phyloP scores from a whole-genome alignment of 2,329 filamentous ascomycete species.

The Diaporthe sp. region DNA sequence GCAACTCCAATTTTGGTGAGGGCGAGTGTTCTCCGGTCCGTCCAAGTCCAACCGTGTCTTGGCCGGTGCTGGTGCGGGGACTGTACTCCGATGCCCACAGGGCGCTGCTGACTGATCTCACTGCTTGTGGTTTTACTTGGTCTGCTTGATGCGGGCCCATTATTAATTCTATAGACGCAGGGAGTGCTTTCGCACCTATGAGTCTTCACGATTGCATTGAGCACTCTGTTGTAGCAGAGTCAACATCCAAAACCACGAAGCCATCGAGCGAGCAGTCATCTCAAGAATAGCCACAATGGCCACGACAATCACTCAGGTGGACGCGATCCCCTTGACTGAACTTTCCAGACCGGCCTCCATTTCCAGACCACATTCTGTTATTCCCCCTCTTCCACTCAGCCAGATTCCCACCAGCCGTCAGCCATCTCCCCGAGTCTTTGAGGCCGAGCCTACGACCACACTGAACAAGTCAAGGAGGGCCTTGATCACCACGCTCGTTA shows the following conservation, averaged over 20 bases:
- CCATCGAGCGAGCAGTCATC: neutral
- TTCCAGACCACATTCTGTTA: neutral
- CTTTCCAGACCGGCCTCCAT: neutral
- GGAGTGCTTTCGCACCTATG: neutral
- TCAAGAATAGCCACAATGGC: neutral
- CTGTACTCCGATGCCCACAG: neutral
- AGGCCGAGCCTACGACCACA: constrained; percentile 21
- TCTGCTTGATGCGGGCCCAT: neutral
- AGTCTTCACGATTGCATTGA: no score
- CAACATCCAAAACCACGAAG: neutral
- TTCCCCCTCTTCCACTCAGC: no score
- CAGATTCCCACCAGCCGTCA: neutral
- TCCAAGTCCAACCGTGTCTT: neutral
- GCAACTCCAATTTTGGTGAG: neutral
- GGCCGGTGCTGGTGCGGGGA: constrained; percentile 17
- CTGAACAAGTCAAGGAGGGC: constrained; percentile 29
- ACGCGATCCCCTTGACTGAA: neutral
- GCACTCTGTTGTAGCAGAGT: no score
- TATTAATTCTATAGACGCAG: neutral
- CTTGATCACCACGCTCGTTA: constrained; percentile 34
- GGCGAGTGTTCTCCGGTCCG: constrained; percentile 27
- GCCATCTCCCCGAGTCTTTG: neutral
- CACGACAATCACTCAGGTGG: constrained; percentile 6
- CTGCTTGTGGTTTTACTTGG: neutral
- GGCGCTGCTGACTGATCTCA: constrained; percentile 9